phyloP scores from a whole-genome alignment of 805 yeast species.

The Pichia cabralensis region DNA sequence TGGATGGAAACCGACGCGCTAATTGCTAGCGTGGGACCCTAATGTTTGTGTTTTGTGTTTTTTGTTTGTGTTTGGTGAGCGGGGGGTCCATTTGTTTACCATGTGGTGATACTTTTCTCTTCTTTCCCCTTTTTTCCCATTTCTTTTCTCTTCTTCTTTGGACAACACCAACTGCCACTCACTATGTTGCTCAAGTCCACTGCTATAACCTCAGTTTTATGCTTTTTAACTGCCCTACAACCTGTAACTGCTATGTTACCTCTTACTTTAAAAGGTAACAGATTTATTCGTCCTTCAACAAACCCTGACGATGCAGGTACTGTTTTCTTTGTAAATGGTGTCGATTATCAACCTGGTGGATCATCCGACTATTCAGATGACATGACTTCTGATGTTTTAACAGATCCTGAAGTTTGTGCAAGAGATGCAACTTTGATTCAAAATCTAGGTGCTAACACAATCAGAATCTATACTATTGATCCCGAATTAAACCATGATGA shows the following conservation, averaged over 20 bases:
- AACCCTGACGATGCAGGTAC: slow-evolving; percentile 32
- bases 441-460: slow-evolving; percentile 69
- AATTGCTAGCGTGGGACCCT: too few species aligned
- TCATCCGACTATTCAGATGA: slow-evolving; percentile 46
- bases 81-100: too few species aligned
- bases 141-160: neutral
- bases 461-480: slow-evolving; percentile 73
- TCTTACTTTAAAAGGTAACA: slow-evolving; percentile 40
- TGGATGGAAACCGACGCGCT: too few species aligned
- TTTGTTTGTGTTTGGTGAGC: neutral
- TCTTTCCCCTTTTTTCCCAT: neutral
- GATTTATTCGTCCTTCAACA: slow-evolving; percentile 47
- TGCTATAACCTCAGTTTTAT: slow-evolving; percentile 4
- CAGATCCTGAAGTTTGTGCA: slow-evolving; percentile 59
- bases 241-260: slow-evolving; percentile 42
- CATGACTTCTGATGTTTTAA: slow-evolving; percentile 48
- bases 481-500: slow-evolving; percentile 83
- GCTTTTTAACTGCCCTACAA: slow-evolving; percentile 7
- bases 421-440: slow-evolving; percentile 75
- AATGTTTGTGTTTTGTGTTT: neutral
- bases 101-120: too few species aligned
- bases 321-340: slow-evolving; percentile 74
- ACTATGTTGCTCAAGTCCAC: neutral
- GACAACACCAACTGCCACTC: neutral
- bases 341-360: slow-evolving; percentile 93